These are phyloP conservation scores for Debaryomyces psychrophilus DNA, from an alignment of 1,139 yeast species.

Conservation along the genomic window DNA sequence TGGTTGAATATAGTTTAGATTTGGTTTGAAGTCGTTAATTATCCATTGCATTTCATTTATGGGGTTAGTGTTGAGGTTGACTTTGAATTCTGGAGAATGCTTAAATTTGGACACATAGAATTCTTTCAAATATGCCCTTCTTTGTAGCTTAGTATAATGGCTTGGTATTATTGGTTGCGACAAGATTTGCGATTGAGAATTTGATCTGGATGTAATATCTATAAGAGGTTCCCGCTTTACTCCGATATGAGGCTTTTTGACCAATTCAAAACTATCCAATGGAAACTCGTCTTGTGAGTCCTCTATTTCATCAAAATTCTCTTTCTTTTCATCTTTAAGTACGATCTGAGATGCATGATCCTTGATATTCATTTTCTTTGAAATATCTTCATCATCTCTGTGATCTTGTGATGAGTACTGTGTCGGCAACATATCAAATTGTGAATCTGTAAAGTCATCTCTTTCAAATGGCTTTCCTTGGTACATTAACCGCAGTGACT, in stretches of 20 bases:
- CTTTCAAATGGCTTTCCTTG: slow-evolving; percentile 7
- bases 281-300: slow-evolving; percentile 24
- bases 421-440: slow-evolving; percentile 18
- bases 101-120: slow-evolving; percentile 28
- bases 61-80: slow-evolving; percentile 33
- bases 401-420: slow-evolving; percentile 19
- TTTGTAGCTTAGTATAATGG: slow-evolving; percentile 27
- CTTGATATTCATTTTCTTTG: slow-evolving; percentile 11
- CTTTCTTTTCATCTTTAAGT: slow-evolving; percentile 4
- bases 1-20: slow-evolving; percentile 29
- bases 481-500: slow-evolving; percentile 2
- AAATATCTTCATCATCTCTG: slow-evolving; percentile 11
- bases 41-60: slow-evolving; percentile 41
- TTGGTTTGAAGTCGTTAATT: slow-evolving; percentile 49
- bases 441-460: slow-evolving; percentile 9
- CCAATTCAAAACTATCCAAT: slow-evolving; percentile 2
- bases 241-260: neutral
- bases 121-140: slow-evolving; percentile 31
- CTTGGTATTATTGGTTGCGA: slow-evolving; percentile 11
- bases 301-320: slow-evolving; percentile 20
- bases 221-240: slow-evolving; percentile 7
- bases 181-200: slow-evolving; percentile 1
- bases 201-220: slow-evolving; percentile 12
- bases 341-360: slow-evolving; percentile 1
- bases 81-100: slow-evolving; percentile 22